Conservation (phyloP, 257 asterid species). For the Solanum chaucha region DNA sequence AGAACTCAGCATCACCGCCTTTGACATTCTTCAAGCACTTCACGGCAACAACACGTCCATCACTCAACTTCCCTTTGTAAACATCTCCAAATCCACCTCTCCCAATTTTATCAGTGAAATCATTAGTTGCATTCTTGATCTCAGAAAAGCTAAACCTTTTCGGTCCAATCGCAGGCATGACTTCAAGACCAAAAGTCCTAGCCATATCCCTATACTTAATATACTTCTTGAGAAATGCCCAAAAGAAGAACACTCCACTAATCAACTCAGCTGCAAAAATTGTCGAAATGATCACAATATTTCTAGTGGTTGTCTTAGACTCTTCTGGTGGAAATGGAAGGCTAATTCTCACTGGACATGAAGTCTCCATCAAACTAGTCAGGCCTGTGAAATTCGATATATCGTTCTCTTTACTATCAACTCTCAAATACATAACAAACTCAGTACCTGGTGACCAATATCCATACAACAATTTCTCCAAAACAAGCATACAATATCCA, state of each 20-base stretch:
- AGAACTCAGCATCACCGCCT: slow-evolving; percentile 67
- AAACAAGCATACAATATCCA: slow-evolving; percentile 44
- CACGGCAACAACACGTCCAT: slow-evolving; percentile 70
- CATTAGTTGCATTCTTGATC: slow-evolving; percentile 49
- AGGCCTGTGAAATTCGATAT: slow-evolving; percentile 42
- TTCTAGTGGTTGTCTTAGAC: slow-evolving; percentile 46
- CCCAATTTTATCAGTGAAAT: slow-evolving; percentile 53
- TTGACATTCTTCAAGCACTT: slow-evolving; percentile 50
- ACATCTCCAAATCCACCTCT: slow-evolving; percentile 78
- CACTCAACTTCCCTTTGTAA: slow-evolving; percentile 58
- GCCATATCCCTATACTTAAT: slow-evolving; percentile 89
- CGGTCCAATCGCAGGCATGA: slow-evolving; percentile 72
- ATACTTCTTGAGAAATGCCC: slow-evolving; percentile 72
- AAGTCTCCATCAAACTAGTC: slow-evolving; percentile 49
- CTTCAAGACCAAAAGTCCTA: slow-evolving; percentile 72
- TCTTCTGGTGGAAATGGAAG: slow-evolving; percentile 62
- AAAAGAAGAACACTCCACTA: slow-evolving; percentile 60
- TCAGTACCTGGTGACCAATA: slow-evolving; percentile 62
- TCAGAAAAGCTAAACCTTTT: slow-evolving; percentile 58
- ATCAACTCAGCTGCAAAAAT: slow-evolving; percentile 70
- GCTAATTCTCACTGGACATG: slow-evolving; percentile 56
- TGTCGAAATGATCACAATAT: slow-evolving; percentile 43
- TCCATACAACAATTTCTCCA: slow-evolving; percentile 45
- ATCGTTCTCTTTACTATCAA: slow-evolving; percentile 42
- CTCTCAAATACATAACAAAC: slow-evolving; percentile 49